Base-by-base conservation (phyloP, 1,139 yeast genomes). In the Nematodospora anomalae region DNA sequence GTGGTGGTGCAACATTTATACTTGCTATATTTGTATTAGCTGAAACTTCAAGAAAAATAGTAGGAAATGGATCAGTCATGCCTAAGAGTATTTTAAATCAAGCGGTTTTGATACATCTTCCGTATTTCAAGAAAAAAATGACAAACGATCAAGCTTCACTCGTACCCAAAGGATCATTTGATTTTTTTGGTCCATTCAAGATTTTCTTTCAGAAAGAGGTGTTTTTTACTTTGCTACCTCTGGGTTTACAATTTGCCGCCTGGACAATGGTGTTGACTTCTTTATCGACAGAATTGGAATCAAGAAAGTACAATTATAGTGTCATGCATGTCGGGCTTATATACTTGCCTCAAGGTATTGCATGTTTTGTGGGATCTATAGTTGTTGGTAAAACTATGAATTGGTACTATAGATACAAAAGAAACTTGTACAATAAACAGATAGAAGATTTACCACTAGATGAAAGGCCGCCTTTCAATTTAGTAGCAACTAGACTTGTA, bases 231-330 rank as follows among this genome's bases (percentile, higher is more conserved):
- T 43, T 67, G 23, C 22, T 65, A 3, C 64, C 73, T 0, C 50
- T 55, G 12, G 72, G 71, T 0, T 28, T 67, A 9, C 62, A 57
- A 42, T 67, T 61, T 51, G 63, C 71, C 3, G 44, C 55, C 3
- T 67, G 73, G 73, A 63, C 68, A 3, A 58, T 63, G 57, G 52
- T 50, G 4, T 47, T 66, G 20, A 58, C 73, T 1, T 57, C 69
- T 3, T 43, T 67, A 23, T 57, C 65, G 2, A 53, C 64, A 0
- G 57, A 45, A 15, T 49, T 67, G 16, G 68, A 65, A 44, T 47
- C 48, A 1, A 40, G 47, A 4, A 56, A 53, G 3, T 67, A 64
- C 45, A 51, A 59, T 33, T 67, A 64, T 43, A 40, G 57, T 8
- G 62, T 64, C 2, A 48, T 65, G 48, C 60, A 65, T 39, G 67